Base-by-base conservation (phyloP, 2,329 filamentous ascomycete genomes). In the Sporothrix protearum region DNA sequence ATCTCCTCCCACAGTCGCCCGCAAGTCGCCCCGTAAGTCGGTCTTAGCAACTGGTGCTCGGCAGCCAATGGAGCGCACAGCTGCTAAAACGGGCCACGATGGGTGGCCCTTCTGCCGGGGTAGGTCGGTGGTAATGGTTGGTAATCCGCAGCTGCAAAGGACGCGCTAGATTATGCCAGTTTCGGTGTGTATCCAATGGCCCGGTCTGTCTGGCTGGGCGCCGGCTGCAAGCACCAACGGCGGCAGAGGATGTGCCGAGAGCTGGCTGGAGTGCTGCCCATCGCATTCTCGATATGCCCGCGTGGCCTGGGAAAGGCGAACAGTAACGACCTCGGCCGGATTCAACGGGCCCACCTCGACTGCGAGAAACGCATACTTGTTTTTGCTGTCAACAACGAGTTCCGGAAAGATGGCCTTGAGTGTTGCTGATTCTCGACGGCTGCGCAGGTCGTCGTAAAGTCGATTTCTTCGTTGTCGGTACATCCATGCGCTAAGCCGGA, bases 351-450 rank as follows among this genome's bases (percentile, higher is more conserved):
- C n/a, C 22, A 91, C 79, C 59, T 88, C 85, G 71, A 91, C 83
- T 57, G 82, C 81, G 77, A n/a, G n/a, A n/a, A 89, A 85, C 8
- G 81, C 81, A 75, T 85, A 84, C n/a, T 77, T 78, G 72, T 84
- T 80, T 42, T 82, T 76, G 7, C 81, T 77, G 61, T 82, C 78
- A 25, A 83, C 78, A 39, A 82, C 82, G 16, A 91, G 85, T 79
- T 91, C 89, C n/a, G 89, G 89, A 74, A 86, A 92, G 76, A 92
- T 91, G 73, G 88, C 87, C 71, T 83, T 81, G 71, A 91, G 83
- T 16, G 88, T 85, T 85, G 76, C 84, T 85, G 70, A 91, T 82
- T 82, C 81, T 91, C 89, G 63, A 84, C 81, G 70, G 83, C 79
- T 67, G n/a, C 89, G 87, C 74, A 83, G 81, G 76, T 88, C 85